Percentiles rank a stretch among this genome's conserved stretches.
Conservation (phyloP, 257 asterid species). For the Ligustrum vulgare region DNA sequence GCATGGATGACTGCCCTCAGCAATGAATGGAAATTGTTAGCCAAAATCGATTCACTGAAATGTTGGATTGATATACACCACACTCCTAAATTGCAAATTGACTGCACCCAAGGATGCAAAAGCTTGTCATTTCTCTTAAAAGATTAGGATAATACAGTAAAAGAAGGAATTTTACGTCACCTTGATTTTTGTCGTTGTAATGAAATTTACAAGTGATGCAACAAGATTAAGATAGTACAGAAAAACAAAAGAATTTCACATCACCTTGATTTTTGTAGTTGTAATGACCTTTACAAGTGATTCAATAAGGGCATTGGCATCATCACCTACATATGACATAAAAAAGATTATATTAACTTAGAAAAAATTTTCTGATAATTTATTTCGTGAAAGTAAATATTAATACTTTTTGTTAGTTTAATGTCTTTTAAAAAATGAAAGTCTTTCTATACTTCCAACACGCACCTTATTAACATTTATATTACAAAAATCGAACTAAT, state of each 20-base stretch:
- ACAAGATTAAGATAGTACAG: slow-evolving; percentile 30
- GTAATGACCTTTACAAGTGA: slow-evolving; percentile 57
- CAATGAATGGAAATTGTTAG: slow-evolving; percentile 47
- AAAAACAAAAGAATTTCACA: slow-evolving; percentile 2
- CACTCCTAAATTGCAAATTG: slow-evolving; percentile 72
- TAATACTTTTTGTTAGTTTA: background rate
- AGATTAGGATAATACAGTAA: slow-evolving; percentile 16
- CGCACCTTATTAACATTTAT: background rate
- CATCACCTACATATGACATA: slow-evolving; percentile 47
- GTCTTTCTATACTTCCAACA: background rate
- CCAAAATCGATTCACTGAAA: slow-evolving; percentile 45
- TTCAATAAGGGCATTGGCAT: slow-evolving; percentile 48
- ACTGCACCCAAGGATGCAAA: slow-evolving; percentile 45
- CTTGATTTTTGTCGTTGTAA: slow-evolving; percentile 61
- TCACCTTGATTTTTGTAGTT: slow-evolving; percentile 65
- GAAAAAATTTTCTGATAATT: background rate
- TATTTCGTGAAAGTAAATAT: background rate
- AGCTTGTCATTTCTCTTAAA: slow-evolving; percentile 19
- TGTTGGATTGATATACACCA: slow-evolving; percentile 89
- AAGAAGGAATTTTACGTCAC: slow-evolving; percentile 27
- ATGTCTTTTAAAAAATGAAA: background rate
- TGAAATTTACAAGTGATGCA: slow-evolving; percentile 58
- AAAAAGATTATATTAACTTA: slow-evolving; percentile 18
- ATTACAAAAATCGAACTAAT: background rate
- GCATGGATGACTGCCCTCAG: slow-evolving; percentile 61